These are phyloP conservation scores for Penicillium steckii DNA, from an alignment of 495 filamentous ascomycete species.

Conservation along the genomic window DNA sequence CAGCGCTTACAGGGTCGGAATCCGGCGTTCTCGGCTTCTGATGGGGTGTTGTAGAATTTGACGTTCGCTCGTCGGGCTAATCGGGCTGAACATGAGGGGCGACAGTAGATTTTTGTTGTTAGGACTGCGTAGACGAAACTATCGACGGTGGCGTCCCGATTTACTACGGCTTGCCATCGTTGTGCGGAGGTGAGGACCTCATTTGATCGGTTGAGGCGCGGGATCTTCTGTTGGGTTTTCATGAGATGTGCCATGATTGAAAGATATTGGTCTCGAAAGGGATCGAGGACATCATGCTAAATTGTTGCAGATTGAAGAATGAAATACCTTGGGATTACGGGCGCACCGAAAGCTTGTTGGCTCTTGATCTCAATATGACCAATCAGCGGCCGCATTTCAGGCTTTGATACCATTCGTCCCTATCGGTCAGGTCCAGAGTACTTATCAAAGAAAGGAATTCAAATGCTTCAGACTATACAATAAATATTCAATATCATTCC, in stretches of 20 bases:
- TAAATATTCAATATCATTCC: no score
- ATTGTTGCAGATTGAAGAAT: not conserved
- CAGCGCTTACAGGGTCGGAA: constrained; percentile 67
- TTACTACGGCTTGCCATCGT: constrained; percentile 57
- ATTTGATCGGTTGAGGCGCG: constrained; percentile 23
- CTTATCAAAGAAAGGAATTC: no score
- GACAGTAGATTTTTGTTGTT: constrained; percentile 64
- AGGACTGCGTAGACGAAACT: constrained; percentile 62
- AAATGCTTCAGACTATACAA: no score
- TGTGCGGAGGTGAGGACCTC: constrained; percentile 27
- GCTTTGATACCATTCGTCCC: no score
- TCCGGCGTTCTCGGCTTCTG: constrained; percentile 54
- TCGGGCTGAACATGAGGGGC: constrained; percentile 58
- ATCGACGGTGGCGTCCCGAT: constrained; percentile 48
- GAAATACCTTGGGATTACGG: not conserved
- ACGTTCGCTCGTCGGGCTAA: constrained; percentile 63
- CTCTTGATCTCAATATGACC: constrained; percentile 6
- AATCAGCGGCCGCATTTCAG: not conserved
- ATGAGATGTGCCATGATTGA: not conserved
- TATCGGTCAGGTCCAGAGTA: no score
- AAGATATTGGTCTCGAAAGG: not conserved
- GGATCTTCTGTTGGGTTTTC: constrained; percentile 19
- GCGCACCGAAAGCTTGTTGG: not conserved
- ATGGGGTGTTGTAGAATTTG: constrained; percentile 54
- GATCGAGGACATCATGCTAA: not conserved